These are phyloP conservation scores for Vigna unguiculata DNA, from an alignment of 306 rosid genomes.

Conservation along the genomic window DNA sequence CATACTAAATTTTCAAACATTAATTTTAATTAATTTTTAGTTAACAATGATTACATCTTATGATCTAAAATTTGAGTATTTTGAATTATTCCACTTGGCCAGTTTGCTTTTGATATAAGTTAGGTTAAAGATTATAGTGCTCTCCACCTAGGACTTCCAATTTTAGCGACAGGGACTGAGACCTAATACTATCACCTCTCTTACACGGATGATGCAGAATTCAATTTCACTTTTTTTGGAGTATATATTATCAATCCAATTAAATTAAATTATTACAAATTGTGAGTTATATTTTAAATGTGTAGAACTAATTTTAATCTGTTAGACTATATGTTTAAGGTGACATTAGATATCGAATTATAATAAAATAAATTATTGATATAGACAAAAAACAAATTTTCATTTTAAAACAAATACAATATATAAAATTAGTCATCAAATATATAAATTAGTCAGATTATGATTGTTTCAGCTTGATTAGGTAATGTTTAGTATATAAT, in stretches of 20 bases:
- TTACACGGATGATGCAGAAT: background rate
- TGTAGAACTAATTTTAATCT: background rate
- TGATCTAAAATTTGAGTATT: background rate
- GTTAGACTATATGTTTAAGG: background rate
- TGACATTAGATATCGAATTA: background rate
- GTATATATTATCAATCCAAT: slow-evolving; percentile 18
- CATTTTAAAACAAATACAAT: too few relatives aligned
- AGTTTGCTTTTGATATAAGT: slow-evolving; percentile 30
- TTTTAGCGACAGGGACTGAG: slow-evolving; percentile 47
- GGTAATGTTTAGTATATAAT: too few relatives aligned
- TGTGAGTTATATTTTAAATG: background rate
- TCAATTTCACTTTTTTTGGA: background rate
- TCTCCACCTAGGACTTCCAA: slow-evolving; percentile 48
- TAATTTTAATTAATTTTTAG: background rate
- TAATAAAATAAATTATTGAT: background rate
- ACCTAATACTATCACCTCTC: slow-evolving; percentile 54
- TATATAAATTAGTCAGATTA: too few relatives aligned
- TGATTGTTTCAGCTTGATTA: too few relatives aligned
- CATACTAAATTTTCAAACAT: background rate
- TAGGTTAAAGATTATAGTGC: slow-evolving; percentile 43
- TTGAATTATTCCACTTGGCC: background rate
- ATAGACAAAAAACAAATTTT: too few relatives aligned
- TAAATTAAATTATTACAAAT: slow-evolving; percentile 1
- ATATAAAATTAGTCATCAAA: too few relatives aligned
- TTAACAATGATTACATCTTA: background rate